These are phyloP conservation scores for Polygonum maritimum DNA, from an alignment of 148 eudicot species.

Conservation along the genomic window DNA sequence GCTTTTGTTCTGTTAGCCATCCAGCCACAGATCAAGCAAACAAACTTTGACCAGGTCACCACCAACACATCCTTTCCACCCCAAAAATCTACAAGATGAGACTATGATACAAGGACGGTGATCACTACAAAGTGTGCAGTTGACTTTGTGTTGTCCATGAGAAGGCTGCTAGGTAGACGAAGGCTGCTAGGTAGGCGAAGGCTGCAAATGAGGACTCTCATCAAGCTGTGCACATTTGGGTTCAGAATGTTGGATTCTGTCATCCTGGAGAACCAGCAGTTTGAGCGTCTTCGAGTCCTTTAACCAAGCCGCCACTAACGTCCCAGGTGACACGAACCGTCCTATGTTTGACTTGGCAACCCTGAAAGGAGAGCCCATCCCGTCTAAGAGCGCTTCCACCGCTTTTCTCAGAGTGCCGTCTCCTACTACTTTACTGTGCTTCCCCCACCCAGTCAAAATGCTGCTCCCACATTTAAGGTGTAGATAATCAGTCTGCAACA, in stretches of 20 bases:
- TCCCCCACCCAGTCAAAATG: conserved; percentile 97
- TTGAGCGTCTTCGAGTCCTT: conserved; percentile 62
- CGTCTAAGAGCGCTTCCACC: conserved; percentile 56
- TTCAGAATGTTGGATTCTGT: conserved; percentile 17
- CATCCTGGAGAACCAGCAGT: conserved; percentile 67
- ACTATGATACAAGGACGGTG: background rate
- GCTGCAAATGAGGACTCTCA: conserved; percentile 30
- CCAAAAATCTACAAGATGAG: background rate
- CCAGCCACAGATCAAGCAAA: background rate
- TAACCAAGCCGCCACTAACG: conserved; percentile 75
- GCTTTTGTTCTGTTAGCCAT: background rate
- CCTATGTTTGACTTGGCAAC: conserved; percentile 73
- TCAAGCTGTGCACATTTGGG: conserved; percentile 19
- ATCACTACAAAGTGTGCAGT: background rate
- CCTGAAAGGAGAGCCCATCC: conserved; percentile 73
- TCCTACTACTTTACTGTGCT: conserved; percentile 91
- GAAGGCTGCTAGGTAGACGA: background rate
- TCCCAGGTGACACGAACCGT: conserved; percentile 72
- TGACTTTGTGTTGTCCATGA: background rate
- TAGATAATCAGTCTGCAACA: background rate
- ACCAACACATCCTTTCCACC: background rate
- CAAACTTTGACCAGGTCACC: background rate
- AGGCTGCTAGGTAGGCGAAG: conserved; percentile 12
- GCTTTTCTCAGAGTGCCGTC: conserved; percentile 74
- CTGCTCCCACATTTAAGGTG: conserved; percentile 23